Conservation (phyloP, 2,329 filamentous ascomycete species). For the Trichoderma polysporum region DNA sequence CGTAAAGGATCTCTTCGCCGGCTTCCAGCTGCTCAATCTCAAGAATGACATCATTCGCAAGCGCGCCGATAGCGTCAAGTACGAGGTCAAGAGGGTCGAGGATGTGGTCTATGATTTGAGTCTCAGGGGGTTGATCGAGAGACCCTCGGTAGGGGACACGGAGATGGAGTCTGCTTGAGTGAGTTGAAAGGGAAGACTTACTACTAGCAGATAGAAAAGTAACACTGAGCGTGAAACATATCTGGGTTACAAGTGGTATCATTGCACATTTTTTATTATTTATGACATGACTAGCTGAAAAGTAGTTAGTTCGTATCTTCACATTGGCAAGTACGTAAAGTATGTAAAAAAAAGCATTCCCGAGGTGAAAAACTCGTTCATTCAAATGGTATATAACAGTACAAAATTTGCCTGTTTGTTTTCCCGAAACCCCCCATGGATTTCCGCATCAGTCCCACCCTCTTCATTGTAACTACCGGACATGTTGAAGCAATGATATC, state of each 20-base stretch:
- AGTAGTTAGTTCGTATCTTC: neutral
- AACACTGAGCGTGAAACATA: neutral
- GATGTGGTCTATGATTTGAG: conserved; percentile 97
- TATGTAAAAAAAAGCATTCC: neutral
- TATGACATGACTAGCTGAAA: neutral
- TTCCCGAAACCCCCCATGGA: neutral
- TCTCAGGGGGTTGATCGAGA: conserved; percentile 74
- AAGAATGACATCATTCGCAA: conserved; percentile 93
- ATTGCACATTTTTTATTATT: neutral
- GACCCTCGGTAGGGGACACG: conserved; percentile 37
- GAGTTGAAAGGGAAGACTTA: conserved; percentile 25
- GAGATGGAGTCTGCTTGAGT: conserved; percentile 38
- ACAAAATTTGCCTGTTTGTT: neutral
- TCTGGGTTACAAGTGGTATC: neutral
- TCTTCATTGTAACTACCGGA: neutral
- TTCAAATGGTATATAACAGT: neutral
- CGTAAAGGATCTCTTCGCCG: conserved; percentile 91
- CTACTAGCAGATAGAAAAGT: neutral
- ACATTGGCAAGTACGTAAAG: neutral
- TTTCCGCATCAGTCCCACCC: neutral
- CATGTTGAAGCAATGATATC: conserved; percentile 13
- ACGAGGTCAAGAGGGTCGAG: conserved; percentile 96
- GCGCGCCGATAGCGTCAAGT: conserved; percentile 91
- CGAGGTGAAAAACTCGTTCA: neutral
- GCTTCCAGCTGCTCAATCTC: conserved; percentile 94